Evolutionary conservation across 2,329 filamentous ascomycete species (phyloP), one percentile per base, ranked within the genome.

Genomic region (Drechslera avenae): DNA sequence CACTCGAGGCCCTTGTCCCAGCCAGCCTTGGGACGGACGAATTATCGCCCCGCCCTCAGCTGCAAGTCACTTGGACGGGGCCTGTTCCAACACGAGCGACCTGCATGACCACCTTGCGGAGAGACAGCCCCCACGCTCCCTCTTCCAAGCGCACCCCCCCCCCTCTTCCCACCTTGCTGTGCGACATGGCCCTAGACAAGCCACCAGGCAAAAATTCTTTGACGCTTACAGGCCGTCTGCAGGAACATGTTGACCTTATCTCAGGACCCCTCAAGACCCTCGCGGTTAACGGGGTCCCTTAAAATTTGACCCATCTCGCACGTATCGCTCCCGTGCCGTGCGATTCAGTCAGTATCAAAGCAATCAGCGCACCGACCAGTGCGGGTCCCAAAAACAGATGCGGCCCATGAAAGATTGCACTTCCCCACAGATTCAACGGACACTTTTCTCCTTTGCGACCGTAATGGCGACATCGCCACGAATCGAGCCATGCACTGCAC

Each of bases 101-200:
- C 39, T 53, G 42, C 54, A 47, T 52, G 46, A 43, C 28, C 47
- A 47, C 54, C 33, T 28, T 28, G 26, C 37, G 31, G 36, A 52
- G 44, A 54, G 53, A 47, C 50, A 39, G 46, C 64, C 68, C 67
- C 69, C 69, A 71, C 68, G 63, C 49, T 62, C 37, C 63, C 62
- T 60, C 53, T 54, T 57, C 39, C 45, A 56, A 53, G 54, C n/a
- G n/a, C n/a, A n/a, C n/a, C n/a, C n/a, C n/a, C 50, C 57, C 59
- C 59, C 39, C 62, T 60, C 53, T 54, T 58, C 40, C 45, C 55
- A 53, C 52, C 50, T 59, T 60, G 57, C 39, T 52, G 39, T 48
- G 45, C 39, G 46, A 36, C 50, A 52, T 19, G 39, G 19, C 48
- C 30, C 48, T 47, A 47, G 31, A 48, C 50, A 43, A 51, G 42